Conservation (phyloP, 305 asterid genomes). For the Fraxinus ornus region DNA sequence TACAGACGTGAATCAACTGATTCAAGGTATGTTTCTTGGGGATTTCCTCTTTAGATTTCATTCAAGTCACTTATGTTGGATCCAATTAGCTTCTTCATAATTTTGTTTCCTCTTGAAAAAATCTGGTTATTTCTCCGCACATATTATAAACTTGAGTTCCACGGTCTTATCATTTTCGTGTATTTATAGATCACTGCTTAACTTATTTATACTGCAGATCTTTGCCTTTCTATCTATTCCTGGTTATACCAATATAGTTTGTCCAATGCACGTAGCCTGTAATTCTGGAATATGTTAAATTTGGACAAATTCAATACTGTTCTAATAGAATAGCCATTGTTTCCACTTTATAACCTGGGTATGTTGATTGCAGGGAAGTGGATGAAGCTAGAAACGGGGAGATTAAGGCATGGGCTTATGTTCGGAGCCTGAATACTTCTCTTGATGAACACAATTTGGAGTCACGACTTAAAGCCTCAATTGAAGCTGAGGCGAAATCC, state of each 20-base stretch:
- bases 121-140: neutral
- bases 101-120: neutral
- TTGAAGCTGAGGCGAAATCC: slow-evolving; percentile 87
- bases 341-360: slow-evolving; percentile 15
- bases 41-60: neutral
- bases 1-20: slow-evolving; percentile 57
- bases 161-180: neutral
- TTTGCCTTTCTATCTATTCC: neutral
- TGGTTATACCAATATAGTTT: neutral
- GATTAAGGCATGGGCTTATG: slow-evolving; percentile 88
- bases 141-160: neutral
- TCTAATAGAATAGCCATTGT: neutral
- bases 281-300: neutral
- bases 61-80: slow-evolving; percentile 6
- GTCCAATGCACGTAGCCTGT: neutral
- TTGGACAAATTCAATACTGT: neutral
- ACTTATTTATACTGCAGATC: neutral
- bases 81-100: neutral
- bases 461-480: slow-evolving; percentile 79
- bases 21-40: slow-evolving; percentile 57
- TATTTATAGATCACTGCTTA: neutral
- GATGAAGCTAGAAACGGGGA: slow-evolving; percentile 73
- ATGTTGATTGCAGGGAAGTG: slow-evolving; percentile 60
- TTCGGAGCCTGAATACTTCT: slow-evolving; percentile 68
- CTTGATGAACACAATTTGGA: slow-evolving; percentile 86